Base-by-base conservation (phyloP, 2,329 filamentous ascomycete genomes). In the Neonectria punicea region DNA sequence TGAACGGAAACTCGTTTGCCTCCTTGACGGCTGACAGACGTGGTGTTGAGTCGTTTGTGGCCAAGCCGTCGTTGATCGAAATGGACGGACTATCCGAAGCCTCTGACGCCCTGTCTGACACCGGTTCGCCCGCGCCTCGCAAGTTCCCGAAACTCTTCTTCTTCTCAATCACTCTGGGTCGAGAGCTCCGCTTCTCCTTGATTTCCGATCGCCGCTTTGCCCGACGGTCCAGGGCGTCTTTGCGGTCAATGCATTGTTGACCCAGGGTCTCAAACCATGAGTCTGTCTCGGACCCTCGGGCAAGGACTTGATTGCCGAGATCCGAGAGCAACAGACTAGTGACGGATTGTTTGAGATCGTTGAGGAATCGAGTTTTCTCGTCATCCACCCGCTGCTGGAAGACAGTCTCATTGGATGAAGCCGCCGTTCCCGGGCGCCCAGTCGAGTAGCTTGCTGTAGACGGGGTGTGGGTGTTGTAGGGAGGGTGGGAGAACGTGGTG, bases 221-320 rank as follows among this genome's bases (percentile, higher is more conserved):
- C 53, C 83, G 82, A 43, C 81, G 80, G 64, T 88, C 84, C 34
- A 86, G 78, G 4, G 85, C 83, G 54, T 90, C 86, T 51, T 86
- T 87, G 28, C 88, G 84, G 43, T 90, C 87, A 57, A 90, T 88
- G 74, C 88, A 90, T 68, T 90, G 83, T 70, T 90, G 87, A 3
- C 89, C 88, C 7, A 94, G 78, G 14, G 87, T 87, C 57, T 87
- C 85, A 70, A 98, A 96, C 92, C 95, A 98, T 3, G 85, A 85
- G 77, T 98, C 96, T 1, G 95, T 98, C 81, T 99, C 96, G 46
- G 94, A 97, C 3, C 96, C 96, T 55, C 88, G 88, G n/a, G 90
- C 89, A 78, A 97, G 96, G 1, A 98, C 91, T 32, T 93, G 87
- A 44, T 91, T 94, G 6, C 94, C 94, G 4, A 98, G 84, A 76